Evolutionary conservation across 768 basidiomycete species (phyloP).

Genomic region (Cystoderma amianthinum): DNA sequence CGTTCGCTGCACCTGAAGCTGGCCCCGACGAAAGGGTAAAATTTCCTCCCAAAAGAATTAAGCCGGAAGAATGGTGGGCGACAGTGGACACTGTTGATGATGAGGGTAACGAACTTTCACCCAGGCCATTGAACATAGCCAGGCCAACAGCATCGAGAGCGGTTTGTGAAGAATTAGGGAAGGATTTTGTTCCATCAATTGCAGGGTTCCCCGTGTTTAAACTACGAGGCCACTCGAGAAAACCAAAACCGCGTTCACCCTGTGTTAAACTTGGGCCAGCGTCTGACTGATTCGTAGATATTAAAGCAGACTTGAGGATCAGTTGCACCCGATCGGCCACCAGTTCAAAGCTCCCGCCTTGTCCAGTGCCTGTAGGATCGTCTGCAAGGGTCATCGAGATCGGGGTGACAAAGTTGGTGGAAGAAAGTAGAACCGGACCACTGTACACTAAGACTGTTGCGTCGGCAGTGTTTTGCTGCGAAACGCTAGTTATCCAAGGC

Average conservation of each 20-base stretch:
- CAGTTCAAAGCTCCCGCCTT: conserved; percentile 66
- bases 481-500: conserved; percentile 64
- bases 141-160: conserved; percentile 56
- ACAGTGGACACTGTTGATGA: conserved; percentile 43
- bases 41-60: conserved; percentile 68
- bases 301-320: conserved; percentile 56
- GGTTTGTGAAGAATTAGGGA: conserved; percentile 70
- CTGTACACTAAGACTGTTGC: conserved; percentile 60
- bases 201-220: conserved; percentile 21
- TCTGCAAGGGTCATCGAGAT: conserved; percentile 71
- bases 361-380: conserved; percentile 53
- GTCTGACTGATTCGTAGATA: conserved; percentile 26
- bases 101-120: conserved; percentile 30
- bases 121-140: conserved; percentile 55
- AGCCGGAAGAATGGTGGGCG: conserved; percentile 59
- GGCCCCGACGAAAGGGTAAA: conserved; percentile 57
- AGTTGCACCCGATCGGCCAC: conserved; percentile 87
- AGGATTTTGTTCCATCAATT: conserved; percentile 50
- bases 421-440: conserved; percentile 76
- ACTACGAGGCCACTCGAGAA: conserved; percentile 80
- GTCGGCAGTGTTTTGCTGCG: conserved; percentile 67
- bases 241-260: conserved; percentile 61
- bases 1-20: conserved; percentile 56
- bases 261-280: conserved; percentile 21
- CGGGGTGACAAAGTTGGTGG: conserved; percentile 63